Base-by-base conservation (phyloP, 306 rosid genomes). In the Medicago truncatula region DNA sequence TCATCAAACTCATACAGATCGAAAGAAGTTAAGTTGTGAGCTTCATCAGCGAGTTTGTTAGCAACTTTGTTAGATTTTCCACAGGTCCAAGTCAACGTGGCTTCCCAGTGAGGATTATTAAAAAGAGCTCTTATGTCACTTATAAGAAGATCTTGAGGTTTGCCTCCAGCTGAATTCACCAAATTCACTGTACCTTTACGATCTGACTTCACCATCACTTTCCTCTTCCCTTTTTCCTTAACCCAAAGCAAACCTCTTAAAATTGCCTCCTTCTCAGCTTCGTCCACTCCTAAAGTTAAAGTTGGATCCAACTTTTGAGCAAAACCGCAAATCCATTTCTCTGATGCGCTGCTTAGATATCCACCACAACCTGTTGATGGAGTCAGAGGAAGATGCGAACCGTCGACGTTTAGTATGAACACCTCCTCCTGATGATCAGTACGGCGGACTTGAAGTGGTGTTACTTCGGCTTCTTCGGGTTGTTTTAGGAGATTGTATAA, bases 311-410 rank as follows among this genome's bases (percentile, higher is more conserved):
- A 7, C 40, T 67, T 67, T 2, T 44, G 21, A 23, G 21, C 40
- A 4, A 67, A 67, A 3, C 40, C 58, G 20, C 57, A 6, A 1
- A 44, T 8, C 73, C 58, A 67, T 1, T 44, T 46, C 8, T 28
- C 8, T 20, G 40, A 15, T 0, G 8, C 1, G 8, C 38, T 38
- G 1, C 25, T 63, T 63, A 63, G 68, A 16, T 34, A 39, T n/a
- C 68, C 68, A 0, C 68, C 68, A n/a, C 68, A 63, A 3, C 67
- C 67, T 31, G 67, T 44, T 31, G 17, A 13, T 61, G 64, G 38
- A 58, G 11, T 5, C 1, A 21, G 2, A 2, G 1, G 40, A 4
- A 12, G 16, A 62, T 15, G 68, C 1, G 47, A 62, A 34, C 68
- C 68, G 8, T 62, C 68, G 0, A 62, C 68, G 1, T n/a, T 8